phyloP scores from a whole-genome alignment of 2,329 filamentous ascomycete genomes.

The Monosporascus sp. region DNA sequence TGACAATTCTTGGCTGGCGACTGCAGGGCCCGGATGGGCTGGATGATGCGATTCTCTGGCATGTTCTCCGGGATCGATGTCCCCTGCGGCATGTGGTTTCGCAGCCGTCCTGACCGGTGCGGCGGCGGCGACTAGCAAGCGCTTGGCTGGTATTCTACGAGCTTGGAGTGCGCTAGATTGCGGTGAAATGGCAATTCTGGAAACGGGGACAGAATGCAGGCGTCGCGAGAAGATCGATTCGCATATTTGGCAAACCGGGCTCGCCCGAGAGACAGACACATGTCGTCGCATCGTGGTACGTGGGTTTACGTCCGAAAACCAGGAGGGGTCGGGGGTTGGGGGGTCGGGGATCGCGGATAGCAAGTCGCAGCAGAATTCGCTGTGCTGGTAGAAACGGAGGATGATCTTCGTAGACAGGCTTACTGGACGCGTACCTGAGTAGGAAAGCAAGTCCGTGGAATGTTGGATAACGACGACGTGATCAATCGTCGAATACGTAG shows the following conservation, averaged over 20 bases:
- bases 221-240: conserved; percentile 21
- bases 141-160: neutral
- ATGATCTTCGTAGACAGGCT: too few species aligned
- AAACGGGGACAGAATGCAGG: conserved; percentile 11
- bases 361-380: too few species aligned
- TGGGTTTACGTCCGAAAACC: too few species aligned
- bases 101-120: neutral
- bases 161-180: conserved; percentile 1
- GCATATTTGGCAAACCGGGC: conserved; percentile 25
- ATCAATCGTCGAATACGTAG: too few species aligned
- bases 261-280: conserved; percentile 12
- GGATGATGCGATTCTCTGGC: conserved; percentile 1
- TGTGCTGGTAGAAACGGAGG: too few species aligned
- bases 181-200: conserved; percentile 13
- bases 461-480: too few species aligned
- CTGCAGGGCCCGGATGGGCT: neutral
- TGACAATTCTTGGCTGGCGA: conserved; percentile 13
- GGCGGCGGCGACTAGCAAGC: neutral
- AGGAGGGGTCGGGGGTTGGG: neutral
- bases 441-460: too few species aligned
- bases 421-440: too few species aligned
- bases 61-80: neutral
- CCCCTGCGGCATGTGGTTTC: neutral
- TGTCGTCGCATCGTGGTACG: conserved; percentile 19
- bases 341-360: neutral